These are phyloP conservation scores for Citrus medica DNA, from an alignment of 345 rosid genomes.

Conservation along the genomic window DNA sequence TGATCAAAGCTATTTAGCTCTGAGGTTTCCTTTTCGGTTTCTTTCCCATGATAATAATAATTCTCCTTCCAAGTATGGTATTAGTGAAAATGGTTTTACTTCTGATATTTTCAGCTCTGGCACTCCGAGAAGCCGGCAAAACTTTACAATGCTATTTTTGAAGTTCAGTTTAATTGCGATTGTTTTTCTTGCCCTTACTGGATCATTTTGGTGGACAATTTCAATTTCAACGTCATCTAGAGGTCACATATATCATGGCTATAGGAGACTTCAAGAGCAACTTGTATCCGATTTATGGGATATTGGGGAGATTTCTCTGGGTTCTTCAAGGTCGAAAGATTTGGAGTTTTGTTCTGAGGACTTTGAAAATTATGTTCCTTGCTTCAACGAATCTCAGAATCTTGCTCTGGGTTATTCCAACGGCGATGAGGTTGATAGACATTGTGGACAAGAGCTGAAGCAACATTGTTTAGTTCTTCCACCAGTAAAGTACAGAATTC, in stretches of 20 bases:
- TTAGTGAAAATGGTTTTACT: constrained; percentile 54
- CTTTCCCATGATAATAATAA: constrained; percentile 38
- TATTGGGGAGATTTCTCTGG: constrained; percentile 84
- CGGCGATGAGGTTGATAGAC: constrained; percentile 60
- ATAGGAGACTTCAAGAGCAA: constrained; percentile 84
- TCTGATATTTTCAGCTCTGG: constrained; percentile 48
- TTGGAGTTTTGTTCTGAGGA: constrained; percentile 69
- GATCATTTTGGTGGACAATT: constrained; percentile 95
- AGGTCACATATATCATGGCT: constrained; percentile 70
- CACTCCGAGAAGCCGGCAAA: constrained; percentile 60
- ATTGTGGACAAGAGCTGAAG: constrained; percentile 51
- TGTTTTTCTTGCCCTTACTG: constrained; percentile 59
- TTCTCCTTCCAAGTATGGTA: constrained; percentile 58
- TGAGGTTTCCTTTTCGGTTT: constrained; percentile 58
- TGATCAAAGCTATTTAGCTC: constrained; percentile 38
- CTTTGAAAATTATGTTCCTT: constrained; percentile 75
- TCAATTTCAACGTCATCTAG: constrained; percentile 70
- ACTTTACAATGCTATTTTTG: constrained; percentile 49
- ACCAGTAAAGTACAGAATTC: constrained; percentile 71
- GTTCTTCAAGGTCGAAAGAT: constrained; percentile 69
- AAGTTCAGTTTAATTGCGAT: constrained; percentile 73
- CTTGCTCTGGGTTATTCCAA: constrained; percentile 48
- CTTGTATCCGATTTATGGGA: constrained; percentile 86
- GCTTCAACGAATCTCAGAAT: constrained; percentile 72
- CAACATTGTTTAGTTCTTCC: constrained; percentile 72